A percentile compares a stretch with the other conserved stretches of the same genome.
phyloP scores from a whole-genome alignment of 2,329 filamentous ascomycete genomes.

The Neonectria ditissima region DNA sequence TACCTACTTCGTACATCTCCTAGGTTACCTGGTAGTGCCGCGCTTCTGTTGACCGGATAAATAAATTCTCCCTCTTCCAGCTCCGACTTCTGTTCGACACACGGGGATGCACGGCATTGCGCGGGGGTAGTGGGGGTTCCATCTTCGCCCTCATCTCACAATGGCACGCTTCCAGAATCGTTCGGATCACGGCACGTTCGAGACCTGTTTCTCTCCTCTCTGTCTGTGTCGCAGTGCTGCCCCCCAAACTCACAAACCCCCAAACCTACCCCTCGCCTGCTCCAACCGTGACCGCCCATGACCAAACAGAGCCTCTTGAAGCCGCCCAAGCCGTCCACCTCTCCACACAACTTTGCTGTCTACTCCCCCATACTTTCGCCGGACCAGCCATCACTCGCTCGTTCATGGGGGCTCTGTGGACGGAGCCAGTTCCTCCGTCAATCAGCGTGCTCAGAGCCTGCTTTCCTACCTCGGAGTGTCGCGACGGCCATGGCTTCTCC shows the following conservation, averaged over 20 bases:
- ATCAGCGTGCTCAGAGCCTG: slow-evolving; percentile 28
- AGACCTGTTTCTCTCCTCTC: too few species aligned
- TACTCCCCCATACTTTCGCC: slow-evolving; percentile 24
- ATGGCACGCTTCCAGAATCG: background rate
- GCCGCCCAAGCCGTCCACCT: background rate
- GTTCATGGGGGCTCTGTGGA: slow-evolving; percentile 31
- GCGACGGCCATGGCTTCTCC: slow-evolving; percentile 36
- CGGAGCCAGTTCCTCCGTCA: slow-evolving; percentile 41
- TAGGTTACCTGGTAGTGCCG: background rate
- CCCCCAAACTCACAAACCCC: slow-evolving; percentile 24
- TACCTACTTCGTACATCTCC: background rate
- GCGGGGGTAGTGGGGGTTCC: slow-evolving; percentile 19
- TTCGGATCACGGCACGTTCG: slow-evolving; percentile 6
- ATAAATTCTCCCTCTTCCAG: slow-evolving; percentile 3
- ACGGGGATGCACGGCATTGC: slow-evolving; percentile 23
- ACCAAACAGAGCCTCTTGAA: slow-evolving; percentile 4
- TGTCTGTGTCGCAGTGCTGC: too few species aligned
- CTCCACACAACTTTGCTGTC: slow-evolving; percentile 5
- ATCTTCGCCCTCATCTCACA: background rate
- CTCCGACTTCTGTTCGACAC: background rate
- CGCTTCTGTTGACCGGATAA: background rate
- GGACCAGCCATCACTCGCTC: too few species aligned
- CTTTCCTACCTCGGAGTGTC: slow-evolving; percentile 27
- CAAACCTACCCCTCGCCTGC: slow-evolving; percentile 10
- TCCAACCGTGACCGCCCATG: slow-evolving; percentile 2